These are phyloP conservation scores for Tetracladium setigerum DNA, from an alignment of 495 filamentous ascomycete genomes.

Conservation along the genomic window DNA sequence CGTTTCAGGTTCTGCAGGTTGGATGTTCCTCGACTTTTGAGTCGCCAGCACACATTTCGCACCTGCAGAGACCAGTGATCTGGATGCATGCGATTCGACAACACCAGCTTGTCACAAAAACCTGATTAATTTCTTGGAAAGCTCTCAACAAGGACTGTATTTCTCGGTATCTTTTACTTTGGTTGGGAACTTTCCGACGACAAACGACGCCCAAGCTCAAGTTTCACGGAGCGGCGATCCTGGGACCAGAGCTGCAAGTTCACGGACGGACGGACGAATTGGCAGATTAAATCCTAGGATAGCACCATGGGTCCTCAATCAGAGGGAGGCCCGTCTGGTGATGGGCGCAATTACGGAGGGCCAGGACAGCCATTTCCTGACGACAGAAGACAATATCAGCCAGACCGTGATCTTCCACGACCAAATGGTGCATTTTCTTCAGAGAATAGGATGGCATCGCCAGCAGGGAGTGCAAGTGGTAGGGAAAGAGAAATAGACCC, in stretches of 20 bases:
- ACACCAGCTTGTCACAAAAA: constrained; percentile 11
- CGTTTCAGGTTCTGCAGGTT: constrained; percentile 23
- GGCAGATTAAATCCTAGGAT: neutral
- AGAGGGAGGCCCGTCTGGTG: constrained; percentile 23
- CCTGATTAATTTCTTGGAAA: too few species aligned
- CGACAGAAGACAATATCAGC: constrained; percentile 14
- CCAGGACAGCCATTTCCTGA: constrained; percentile 5
- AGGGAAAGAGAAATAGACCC: constrained; percentile 10
- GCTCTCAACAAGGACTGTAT: too few species aligned
- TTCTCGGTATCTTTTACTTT: too few species aligned
- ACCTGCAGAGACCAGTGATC: constrained; percentile 17
- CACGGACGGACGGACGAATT: neutral
- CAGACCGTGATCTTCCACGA: constrained; percentile 15
- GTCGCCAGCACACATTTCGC: constrained; percentile 22
- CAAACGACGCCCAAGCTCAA: too few species aligned
- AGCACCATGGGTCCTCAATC: constrained; percentile 21
- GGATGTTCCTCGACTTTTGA: constrained; percentile 16
- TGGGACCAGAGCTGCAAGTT: neutral
- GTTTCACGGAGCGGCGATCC: too few species aligned
- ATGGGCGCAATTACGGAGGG: constrained; percentile 15
- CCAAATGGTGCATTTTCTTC: constrained; percentile 15
- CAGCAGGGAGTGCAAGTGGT: constrained; percentile 13
- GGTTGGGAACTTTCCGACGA: too few species aligned
- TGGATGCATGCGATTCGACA: constrained; percentile 17
- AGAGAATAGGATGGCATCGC: constrained; percentile 14